Conservation (phyloP, 1,284 basidiomycete species). For the Tetrapyrgos nigripes region DNA sequence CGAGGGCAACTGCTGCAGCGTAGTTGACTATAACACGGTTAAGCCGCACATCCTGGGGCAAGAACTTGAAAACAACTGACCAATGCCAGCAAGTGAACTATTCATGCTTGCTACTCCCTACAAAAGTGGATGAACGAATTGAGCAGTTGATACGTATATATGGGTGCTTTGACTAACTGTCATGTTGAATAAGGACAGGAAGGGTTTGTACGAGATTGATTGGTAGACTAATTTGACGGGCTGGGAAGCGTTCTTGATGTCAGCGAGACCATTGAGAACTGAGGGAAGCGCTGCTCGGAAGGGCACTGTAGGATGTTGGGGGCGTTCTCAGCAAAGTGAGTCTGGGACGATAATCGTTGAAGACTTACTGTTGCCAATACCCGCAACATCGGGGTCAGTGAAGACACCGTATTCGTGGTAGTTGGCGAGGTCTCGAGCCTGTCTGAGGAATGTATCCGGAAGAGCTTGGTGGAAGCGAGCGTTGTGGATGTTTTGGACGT, state of each 20-base stretch:
- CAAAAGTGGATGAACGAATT: too few species aligned
- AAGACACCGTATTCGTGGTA: constrained; percentile 81
- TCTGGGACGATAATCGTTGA: not conserved
- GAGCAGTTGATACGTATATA: too few species aligned
- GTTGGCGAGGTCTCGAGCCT: constrained; percentile 71
- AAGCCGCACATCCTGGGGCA: not conserved
- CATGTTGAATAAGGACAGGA: constrained; percentile 84
- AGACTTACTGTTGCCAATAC: constrained; percentile 75
- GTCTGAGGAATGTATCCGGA: constrained; percentile 60
- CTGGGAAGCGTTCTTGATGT: constrained; percentile 64
- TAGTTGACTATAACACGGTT: constrained; percentile 61
- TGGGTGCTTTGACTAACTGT: constrained; percentile 37
- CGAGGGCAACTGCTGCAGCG: constrained; percentile 73
- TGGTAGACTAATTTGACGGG: constrained; percentile 71
- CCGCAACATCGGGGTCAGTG: constrained; percentile 55
- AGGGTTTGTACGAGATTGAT: constrained; percentile 82
- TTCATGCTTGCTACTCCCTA: constrained; percentile 52
- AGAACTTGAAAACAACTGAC: constrained; percentile 39
- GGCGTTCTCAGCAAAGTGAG: constrained; percentile 11
- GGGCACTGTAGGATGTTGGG: constrained; percentile 54
- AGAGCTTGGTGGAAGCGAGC: constrained; percentile 58
- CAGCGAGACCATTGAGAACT: constrained; percentile 63
- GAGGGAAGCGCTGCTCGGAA: constrained; percentile 71
- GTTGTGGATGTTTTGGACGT: constrained; percentile 77
- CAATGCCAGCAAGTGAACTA: constrained; percentile 68